phyloP scores from a whole-genome alignment of 208 protist species.

The Leishmania lainsoni region DNA sequence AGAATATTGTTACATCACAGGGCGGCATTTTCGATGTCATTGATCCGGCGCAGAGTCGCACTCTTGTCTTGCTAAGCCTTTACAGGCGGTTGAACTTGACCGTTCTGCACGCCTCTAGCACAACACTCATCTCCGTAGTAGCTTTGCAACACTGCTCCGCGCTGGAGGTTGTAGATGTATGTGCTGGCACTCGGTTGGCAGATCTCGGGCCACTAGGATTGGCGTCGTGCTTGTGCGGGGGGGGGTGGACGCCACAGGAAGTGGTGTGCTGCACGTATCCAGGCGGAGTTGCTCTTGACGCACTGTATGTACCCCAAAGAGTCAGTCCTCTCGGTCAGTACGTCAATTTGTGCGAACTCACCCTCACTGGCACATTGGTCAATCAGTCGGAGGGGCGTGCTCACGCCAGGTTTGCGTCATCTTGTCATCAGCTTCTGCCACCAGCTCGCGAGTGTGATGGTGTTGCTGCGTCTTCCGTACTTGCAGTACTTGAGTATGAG shows the following conservation, averaged over 20 bases:
- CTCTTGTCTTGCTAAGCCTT: constrained; percentile 23
- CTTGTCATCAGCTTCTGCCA: constrained; percentile 32
- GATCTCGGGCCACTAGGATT: constrained; percentile 25
- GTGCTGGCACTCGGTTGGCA: constrained; percentile 21
- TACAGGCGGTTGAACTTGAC: constrained; percentile 29
- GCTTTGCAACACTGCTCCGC: constrained; percentile 8
- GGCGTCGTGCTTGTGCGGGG: constrained; percentile 1
- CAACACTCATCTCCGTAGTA: constrained; percentile 21
- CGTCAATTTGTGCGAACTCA: constrained; percentile 7
- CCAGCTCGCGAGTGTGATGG: constrained; percentile 4
- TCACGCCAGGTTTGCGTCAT: background rate
- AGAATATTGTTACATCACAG: constrained; percentile 26
- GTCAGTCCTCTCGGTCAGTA: constrained; percentile 11
- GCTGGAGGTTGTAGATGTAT: constrained; percentile 20
- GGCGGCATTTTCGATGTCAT: constrained; percentile 26
- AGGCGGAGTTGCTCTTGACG: constrained; percentile 9
- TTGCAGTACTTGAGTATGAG: background rate
- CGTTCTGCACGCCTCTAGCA: constrained; percentile 26
- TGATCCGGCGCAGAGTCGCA: constrained; percentile 24
- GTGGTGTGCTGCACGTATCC: constrained; percentile 8
- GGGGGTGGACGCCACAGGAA: constrained; percentile 16
- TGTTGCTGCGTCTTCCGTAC: constrained; percentile 13
- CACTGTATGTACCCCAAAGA: constrained; percentile 12
- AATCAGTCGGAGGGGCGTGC: constrained; percentile 9
- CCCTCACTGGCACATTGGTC: constrained; percentile 2